Conservation (phyloP, 192 early-diverging fungal genomes). For the Coemansia sp. region DNA sequence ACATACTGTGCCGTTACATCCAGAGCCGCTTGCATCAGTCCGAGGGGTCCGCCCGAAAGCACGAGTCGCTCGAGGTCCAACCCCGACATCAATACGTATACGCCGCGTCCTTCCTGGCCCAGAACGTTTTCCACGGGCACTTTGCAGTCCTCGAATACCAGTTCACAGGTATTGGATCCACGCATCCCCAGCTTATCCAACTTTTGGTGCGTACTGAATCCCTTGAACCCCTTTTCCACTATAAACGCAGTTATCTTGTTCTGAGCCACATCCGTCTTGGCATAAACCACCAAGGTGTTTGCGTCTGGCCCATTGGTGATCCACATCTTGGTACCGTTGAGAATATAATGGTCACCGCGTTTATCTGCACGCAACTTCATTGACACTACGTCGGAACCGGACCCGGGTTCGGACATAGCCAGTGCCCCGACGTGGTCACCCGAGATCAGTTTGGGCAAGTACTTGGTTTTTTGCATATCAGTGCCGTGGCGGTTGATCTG, state of each 20-base stretch:
- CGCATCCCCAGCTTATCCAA: slow-evolving; percentile 97
- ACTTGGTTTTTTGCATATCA: slow-evolving; percentile 82
- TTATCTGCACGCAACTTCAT: slow-evolving; percentile 84
- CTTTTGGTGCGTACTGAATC: slow-evolving; percentile 83
- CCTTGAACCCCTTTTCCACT: slow-evolving; percentile 83
- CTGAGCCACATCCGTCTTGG: slow-evolving; percentile 79
- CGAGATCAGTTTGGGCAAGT: slow-evolving; percentile 83
- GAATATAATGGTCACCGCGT: slow-evolving; percentile 78
- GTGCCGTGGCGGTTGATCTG: slow-evolving; percentile 93
- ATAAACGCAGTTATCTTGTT: slow-evolving; percentile 94
- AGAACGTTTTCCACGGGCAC: slow-evolving; percentile 89
- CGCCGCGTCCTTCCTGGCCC: slow-evolving; percentile 79
- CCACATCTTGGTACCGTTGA: slow-evolving; percentile 95
- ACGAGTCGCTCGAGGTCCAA: slow-evolving; percentile 88
- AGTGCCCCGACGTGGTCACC: slow-evolving; percentile 89
- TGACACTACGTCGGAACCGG: slow-evolving; percentile 90
- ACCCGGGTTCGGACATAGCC: slow-evolving; percentile 90
- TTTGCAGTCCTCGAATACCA: slow-evolving; percentile 91
- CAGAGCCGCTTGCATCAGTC: slow-evolving; percentile 86
- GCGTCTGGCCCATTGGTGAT: slow-evolving; percentile 96
- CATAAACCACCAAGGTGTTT: slow-evolving; percentile 87
- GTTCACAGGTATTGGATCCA: slow-evolving; percentile 92
- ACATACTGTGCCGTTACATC: slow-evolving; percentile 85
- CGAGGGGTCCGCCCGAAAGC: slow-evolving; percentile 86
- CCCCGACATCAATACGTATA: slow-evolving; percentile 96